Evolutionary conservation across 768 basidiomycete species (phyloP).

Genomic region (Auricularia auricula-judae): DNA sequence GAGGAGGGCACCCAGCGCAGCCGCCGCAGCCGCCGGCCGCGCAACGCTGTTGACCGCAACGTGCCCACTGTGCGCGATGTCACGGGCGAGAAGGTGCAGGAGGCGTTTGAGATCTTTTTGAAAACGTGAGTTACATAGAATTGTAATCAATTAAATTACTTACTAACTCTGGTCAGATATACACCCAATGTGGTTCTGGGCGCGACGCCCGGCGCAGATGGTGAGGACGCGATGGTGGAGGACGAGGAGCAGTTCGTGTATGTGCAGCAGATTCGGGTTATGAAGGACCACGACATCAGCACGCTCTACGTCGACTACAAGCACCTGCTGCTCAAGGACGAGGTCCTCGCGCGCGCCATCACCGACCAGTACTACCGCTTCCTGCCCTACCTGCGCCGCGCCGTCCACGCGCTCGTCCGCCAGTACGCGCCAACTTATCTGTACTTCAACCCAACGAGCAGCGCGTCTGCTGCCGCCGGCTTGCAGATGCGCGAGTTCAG

Average conservation of each 20-base stretch:
- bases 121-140: conserved; percentile 72
- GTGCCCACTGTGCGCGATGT: conserved; percentile 85
- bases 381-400: conserved; percentile 85
- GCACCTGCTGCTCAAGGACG: conserved; percentile 82
- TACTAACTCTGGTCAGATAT: conserved; percentile 40
- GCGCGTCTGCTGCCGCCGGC: conserved; percentile 75
- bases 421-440: conserved; percentile 89
- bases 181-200: conserved; percentile 71
- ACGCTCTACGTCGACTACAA: conserved; percentile 95
- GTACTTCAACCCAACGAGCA: conserved; percentile 86
- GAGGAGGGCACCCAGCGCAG: conserved; percentile 31
- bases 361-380: conserved; percentile 95
- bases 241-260: conserved; percentile 58
- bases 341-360: conserved; percentile 88
- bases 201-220: conserved; percentile 69
- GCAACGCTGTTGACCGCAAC: conserved; percentile 41
- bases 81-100: conserved; percentile 90
- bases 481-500: conserved; percentile 89
- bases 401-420: conserved; percentile 80
- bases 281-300: conserved; percentile 89
- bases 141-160: neutral
- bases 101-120: conserved; percentile 84
- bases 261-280: conserved; percentile 85
- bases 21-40: conserved; percentile 31
- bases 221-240: conserved; percentile 40